A percentile compares a stretch with the other conserved stretches of the same genome.
These are phyloP conservation scores for Paraphaeosphaeria sporulosa DNA, from an alignment of 2,329 filamentous ascomycete species.

Conservation along the genomic window DNA sequence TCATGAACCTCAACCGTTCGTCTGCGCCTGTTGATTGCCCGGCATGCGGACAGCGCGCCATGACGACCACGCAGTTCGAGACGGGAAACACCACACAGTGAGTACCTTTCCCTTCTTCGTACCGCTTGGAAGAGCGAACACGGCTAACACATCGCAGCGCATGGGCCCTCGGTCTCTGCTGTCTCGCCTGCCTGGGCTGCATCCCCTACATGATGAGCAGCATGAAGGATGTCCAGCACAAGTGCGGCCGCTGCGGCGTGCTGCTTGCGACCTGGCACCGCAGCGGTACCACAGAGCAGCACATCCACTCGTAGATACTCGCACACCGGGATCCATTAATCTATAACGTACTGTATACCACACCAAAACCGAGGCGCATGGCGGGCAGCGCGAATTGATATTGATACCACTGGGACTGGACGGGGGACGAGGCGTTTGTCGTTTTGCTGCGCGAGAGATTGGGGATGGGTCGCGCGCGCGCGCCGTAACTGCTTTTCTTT, in stretches of 20 bases:
- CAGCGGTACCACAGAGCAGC: constrained; percentile 56
- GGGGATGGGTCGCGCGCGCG: neutral
- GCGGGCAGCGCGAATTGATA: neutral
- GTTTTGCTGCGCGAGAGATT: neutral
- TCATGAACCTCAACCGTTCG: constrained; percentile 39
- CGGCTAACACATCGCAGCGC: constrained; percentile 42
- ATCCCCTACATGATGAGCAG: constrained; percentile 58
- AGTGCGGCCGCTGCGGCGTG: constrained; percentile 56
- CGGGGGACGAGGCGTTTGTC: neutral
- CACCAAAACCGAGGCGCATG: neutral
- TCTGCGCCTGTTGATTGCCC: constrained; percentile 59
- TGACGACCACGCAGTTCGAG: constrained; percentile 48
- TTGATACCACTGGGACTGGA: neutral
- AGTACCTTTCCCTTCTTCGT: constrained; percentile 22
- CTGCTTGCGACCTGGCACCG: constrained; percentile 59
- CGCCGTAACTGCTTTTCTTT: neutral
- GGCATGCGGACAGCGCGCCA: constrained; percentile 51
- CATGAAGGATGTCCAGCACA: constrained; percentile 59
- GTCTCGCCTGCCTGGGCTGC: constrained; percentile 54
- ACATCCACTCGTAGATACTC: constrained; percentile 44
- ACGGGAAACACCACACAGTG: constrained; percentile 54
- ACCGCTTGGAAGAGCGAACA: constrained; percentile 1
- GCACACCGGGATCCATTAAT: neutral
- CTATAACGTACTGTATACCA: neutral
- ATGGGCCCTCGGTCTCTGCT: constrained; percentile 57